Conservation (phyloP, 176 grass and related monocot genomes). For the Aegilops umbellulata region DNA sequence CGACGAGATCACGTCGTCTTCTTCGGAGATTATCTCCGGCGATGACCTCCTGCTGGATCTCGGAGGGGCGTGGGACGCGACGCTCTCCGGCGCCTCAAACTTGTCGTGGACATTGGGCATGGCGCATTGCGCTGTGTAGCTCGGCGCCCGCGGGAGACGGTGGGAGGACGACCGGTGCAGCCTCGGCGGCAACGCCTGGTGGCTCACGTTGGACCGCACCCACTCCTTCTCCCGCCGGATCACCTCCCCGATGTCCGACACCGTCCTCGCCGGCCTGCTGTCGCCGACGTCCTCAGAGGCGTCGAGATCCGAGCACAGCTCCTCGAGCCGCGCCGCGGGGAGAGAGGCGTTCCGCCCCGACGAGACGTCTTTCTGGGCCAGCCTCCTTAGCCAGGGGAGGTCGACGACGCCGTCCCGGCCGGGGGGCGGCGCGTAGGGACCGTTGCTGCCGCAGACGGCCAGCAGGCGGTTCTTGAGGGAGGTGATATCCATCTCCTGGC, state of each 20-base stretch:
- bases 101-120: background rate
- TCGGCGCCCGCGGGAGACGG: slow-evolving; percentile 13
- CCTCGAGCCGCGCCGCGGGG: slow-evolving; percentile 22
- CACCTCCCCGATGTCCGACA: slow-evolving; percentile 36
- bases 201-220: slow-evolving; percentile 1
- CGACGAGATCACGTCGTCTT: slow-evolving; percentile 18
- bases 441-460: slow-evolving; percentile 41
- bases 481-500: slow-evolving; percentile 76
- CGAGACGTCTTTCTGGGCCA: slow-evolving; percentile 11
- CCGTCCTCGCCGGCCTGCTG: slow-evolving; percentile 30
- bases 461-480: slow-evolving; percentile 70
- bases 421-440: background rate
- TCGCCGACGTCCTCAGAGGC: background rate
- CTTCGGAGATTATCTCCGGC: slow-evolving; percentile 45
- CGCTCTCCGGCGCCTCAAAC: slow-evolving; percentile 12
- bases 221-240: slow-evolving; percentile 30
- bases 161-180: slow-evolving; percentile 39
- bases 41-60: slow-evolving; percentile 15
- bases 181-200: slow-evolving; percentile 6
- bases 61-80: slow-evolving; percentile 4
- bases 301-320: slow-evolving; percentile 37
- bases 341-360: slow-evolving; percentile 40
- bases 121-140: slow-evolving; percentile 13
- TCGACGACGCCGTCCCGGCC: background rate
- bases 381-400: slow-evolving; percentile 42